Base-by-base conservation (phyloP, 495 filamentous ascomycete species). In the Baudoinia panamericana region DNA sequence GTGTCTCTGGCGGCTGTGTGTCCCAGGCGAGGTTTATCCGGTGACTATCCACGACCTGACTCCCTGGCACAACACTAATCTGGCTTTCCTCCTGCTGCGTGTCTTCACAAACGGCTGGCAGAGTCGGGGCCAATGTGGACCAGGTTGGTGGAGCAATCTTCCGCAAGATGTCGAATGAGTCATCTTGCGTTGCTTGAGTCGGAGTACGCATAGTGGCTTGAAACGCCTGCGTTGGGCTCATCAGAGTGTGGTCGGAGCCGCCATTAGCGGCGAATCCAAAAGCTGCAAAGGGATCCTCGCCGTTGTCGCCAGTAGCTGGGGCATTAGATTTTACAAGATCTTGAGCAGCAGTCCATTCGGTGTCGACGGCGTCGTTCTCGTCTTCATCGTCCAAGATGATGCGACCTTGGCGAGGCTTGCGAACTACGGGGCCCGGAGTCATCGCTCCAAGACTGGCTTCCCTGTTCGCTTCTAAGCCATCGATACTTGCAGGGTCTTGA, bases 191-290 rank as follows among this genome's bases (percentile, higher is more conserved):
- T 13, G 40, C 20, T 34, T 39, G 36, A n/a, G 35, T 54, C 39
- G 30, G 55, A 73, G 34, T 77, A 82, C 47, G 48, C 71, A 95
- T 78, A 1, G 87, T 95, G 19, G 82, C 84, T n/a, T 81, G 80
- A 57, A 93, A 95, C 37, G 84, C 83, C 56, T 95, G 87, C 4
- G 85, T 93, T 35, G 93, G 67, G 29, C 85, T 82, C 41, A 93
- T n/a, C 7, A 51, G 39, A 18, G 41, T 34, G n/a, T 41, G 28
- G 19, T 25, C 24, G 11, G 41, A 12, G 22, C 18, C 41, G 29
- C 18, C 43, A 8, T 20, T 28, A 7, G 50, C 43, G 6, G 40
- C 38, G 50, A 64, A 62, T 32, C 55, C 55, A 44, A 64, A 64
- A 5, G 60, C 60, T 2, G 56, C 57, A 38, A 59, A 55, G 6